A percentile compares a stretch with the other conserved stretches of the same genome.
phyloP scores from a whole-genome alignment of 306 rosid species.

The Lagenaria siceraria region DNA sequence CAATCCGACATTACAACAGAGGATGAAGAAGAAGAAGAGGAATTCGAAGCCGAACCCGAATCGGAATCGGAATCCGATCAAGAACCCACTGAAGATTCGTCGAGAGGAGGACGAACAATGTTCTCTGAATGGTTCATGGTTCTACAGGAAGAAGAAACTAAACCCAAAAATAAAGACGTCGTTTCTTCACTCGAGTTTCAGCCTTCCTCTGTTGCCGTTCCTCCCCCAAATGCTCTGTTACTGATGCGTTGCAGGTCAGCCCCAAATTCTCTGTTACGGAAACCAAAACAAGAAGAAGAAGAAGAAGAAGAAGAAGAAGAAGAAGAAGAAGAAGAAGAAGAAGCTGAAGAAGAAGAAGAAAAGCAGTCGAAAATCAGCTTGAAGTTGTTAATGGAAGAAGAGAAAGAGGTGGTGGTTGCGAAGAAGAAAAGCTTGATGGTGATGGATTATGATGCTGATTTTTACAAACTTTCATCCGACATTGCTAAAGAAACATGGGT shows the following conservation, averaged over 20 bases:
- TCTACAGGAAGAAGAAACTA: conserved; percentile 37
- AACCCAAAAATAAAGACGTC: conserved; percentile 1
- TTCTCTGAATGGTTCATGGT: conserved; percentile 92
- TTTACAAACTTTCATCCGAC: conserved; percentile 53
- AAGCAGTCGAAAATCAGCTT: conserved; percentile 32
- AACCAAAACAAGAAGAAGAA: conserved; percentile 27
- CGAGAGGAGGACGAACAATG: conserved; percentile 23
- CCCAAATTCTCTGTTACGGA: conserved; percentile 27
- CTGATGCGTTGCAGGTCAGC: conserved; percentile 95
- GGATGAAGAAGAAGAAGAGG: conserved; percentile 38
- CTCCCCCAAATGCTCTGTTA: conserved; percentile 77
- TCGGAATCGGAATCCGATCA: conserved; percentile 1
- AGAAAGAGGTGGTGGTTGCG: conserved; percentile 15
- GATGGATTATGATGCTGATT: conserved; percentile 42
- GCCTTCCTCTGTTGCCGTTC: conserved; percentile 16
- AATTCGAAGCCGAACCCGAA: conserved; percentile 3
- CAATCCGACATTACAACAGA: conserved; percentile 36
- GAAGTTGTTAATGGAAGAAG: conserved; percentile 68
- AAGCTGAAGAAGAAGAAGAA: conserved; percentile 23
- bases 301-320: conserved; percentile 30
- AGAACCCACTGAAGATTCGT: conserved; percentile 22
- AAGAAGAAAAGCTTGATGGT: conserved; percentile 33
- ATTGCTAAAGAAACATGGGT: conserved; percentile 83
- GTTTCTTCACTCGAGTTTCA: background rate
- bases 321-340: conserved; percentile 13